Percentiles rank a stretch among this genome's conserved stretches.
Evolutionary conservation across 331 rosid genomes (phyloP).

Genomic region (Acacia concinna): DNA sequence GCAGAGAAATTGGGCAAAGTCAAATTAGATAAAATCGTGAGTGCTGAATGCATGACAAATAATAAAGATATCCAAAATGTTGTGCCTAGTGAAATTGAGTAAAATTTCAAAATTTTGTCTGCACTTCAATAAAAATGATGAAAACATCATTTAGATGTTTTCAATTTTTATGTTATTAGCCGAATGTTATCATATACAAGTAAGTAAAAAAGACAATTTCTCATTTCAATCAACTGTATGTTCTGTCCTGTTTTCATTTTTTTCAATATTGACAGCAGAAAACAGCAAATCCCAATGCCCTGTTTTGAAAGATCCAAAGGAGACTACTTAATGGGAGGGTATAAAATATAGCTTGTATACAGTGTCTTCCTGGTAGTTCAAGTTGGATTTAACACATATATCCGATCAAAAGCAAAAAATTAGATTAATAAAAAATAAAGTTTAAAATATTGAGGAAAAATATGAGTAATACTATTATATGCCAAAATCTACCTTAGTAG

Average conservation of each 20-base stretch:
- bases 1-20: not conserved
- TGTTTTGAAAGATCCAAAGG: not conserved
- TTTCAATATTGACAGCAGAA: not conserved
- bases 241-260: not conserved
- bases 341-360: not conserved
- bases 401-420: not conserved
- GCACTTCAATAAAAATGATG: not conserved
- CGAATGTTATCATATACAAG: not conserved
- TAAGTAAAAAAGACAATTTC: not conserved
- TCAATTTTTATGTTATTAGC: not conserved
- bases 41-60: not conserved
- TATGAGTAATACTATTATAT: conserved; percentile 4
- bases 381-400: not conserved
- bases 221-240: not conserved
- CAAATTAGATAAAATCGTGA: not conserved
- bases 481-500: conserved; percentile 52
- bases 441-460: not conserved
- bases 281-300: conserved; percentile 18
- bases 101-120: not conserved
- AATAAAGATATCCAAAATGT: not conserved
- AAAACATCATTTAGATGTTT: not conserved
- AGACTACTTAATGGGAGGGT: not conserved
- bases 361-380: not conserved
- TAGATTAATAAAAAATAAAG: not conserved
- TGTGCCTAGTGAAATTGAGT: not conserved